Base-by-base conservation (phyloP, 495 filamentous ascomycete species). In the Hamigera avellanea region DNA sequence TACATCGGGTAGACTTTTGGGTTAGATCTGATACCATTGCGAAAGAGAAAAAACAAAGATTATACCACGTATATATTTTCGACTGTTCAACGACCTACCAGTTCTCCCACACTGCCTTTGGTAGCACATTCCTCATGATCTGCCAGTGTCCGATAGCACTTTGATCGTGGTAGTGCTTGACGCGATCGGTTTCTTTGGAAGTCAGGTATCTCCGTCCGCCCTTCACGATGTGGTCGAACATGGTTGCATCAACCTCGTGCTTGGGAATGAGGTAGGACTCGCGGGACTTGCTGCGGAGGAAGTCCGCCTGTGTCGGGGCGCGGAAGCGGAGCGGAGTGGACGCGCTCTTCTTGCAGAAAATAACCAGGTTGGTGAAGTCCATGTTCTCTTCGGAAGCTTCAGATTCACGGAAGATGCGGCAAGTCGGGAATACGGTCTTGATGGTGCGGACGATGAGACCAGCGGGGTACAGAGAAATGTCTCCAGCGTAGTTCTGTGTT, bases 351-450 rank as follows among this genome's bases (percentile, higher is more conserved):
- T 64, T 66, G 54, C 69, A 71, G 59, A 73, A 72, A 31, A 72
- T 56, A n/a, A 83, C 83, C 72, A 95, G 82, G 62, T 98, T 98
- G 45, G 83, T 83, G 53, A 95, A 94, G 50, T 94, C 82, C 16
- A 59, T 50, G 12, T 59, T 64, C 15, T 66, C 56, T 17, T 66
- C 57, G 10, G 62, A 50, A 21, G 66, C 61, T n/a, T 70, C 68
- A 19, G 72, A 64, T 56, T 98, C 91, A 38, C 91, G 76, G 64
- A 80, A 95, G 46, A 93, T 72, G 32, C 83, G 85, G 64, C 81
- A 88, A 12, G 70, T 70, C 26, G 83, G 83, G 64, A 91, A 91
- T 39, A 84, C 72, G 13, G 64, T 52, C 29, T 63, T 63, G 49
- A 86, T 83, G 17, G 81, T 89, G 44, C 74, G 69, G 48, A 93